These are phyloP conservation scores for Mortierella sp. DNA, from an alignment of 371 early-diverging fungal species.

Conservation along the genomic window DNA sequence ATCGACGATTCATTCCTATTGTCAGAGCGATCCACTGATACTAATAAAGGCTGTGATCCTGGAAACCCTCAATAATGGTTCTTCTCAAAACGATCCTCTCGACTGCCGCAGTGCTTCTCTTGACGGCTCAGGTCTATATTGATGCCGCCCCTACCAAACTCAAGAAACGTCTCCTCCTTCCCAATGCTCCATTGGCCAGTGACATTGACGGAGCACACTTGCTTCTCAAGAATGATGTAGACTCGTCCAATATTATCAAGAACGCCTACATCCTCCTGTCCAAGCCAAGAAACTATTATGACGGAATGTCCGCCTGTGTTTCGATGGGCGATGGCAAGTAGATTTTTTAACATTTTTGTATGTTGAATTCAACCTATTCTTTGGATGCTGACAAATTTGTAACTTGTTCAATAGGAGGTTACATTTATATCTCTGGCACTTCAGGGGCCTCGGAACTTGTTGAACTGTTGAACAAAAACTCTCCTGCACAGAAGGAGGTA, in stretches of 20 bases:
- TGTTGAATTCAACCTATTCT: neutral
- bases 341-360: neutral
- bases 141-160: constrained; percentile 31
- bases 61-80: constrained; percentile 14
- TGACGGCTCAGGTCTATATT: constrained; percentile 14
- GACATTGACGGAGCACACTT: constrained; percentile 47
- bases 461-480: constrained; percentile 31
- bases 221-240: constrained; percentile 39
- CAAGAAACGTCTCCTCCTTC: constrained; percentile 31
- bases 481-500: constrained; percentile 33
- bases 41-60: neutral
- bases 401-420: constrained; percentile 26
- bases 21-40: neutral
- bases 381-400: neutral
- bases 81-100: constrained; percentile 29
- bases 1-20: neutral
- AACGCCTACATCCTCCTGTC: constrained; percentile 42
- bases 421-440: constrained; percentile 45
- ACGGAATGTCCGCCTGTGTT: constrained; percentile 34
- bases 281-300: constrained; percentile 33
- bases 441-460: constrained; percentile 27
- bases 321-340: constrained; percentile 46
- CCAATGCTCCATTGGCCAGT: constrained; percentile 31
- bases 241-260: constrained; percentile 29
- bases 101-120: constrained; percentile 17